These are phyloP conservation scores for Dothideomycetes sp. DNA, from an alignment of 2,329 filamentous ascomycete genomes.

Conservation along the genomic window DNA sequence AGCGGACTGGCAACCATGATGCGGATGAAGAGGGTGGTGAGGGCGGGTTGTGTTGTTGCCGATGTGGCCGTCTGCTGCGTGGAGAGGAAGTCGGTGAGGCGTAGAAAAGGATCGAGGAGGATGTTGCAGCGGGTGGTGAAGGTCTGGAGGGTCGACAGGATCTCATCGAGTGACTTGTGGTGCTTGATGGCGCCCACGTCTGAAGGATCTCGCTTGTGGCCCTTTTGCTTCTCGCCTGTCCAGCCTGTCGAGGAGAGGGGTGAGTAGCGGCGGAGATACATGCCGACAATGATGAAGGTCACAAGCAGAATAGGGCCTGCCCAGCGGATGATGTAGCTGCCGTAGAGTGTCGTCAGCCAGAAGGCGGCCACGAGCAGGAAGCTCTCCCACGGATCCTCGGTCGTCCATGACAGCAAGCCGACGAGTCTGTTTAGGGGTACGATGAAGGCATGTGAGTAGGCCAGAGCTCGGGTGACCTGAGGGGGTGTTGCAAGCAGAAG, in stretches of 20 bases:
- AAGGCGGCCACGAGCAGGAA: slow-evolving; percentile 78
- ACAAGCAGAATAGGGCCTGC: slow-evolving; percentile 79
- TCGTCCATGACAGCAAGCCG: slow-evolving; percentile 87
- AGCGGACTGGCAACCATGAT: slow-evolving; percentile 79
- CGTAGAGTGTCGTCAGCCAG: slow-evolving; percentile 80
- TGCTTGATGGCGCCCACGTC: slow-evolving; percentile 53
- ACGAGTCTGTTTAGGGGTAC: slow-evolving; percentile 76
- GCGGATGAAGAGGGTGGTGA: slow-evolving; percentile 81
- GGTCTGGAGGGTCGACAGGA: slow-evolving; percentile 82
- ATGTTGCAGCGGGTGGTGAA: slow-evolving; percentile 90
- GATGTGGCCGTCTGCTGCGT: slow-evolving; percentile 81
- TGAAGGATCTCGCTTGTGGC: slow-evolving; percentile 38
- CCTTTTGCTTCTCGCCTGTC: slow-evolving; percentile 49
- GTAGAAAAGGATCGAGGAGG: slow-evolving; percentile 75
- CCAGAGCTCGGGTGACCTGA: slow-evolving; percentile 83
- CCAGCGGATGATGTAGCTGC: slow-evolving; percentile 68
- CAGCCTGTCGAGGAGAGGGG: slow-evolving; percentile 79
- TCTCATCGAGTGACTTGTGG: slow-evolving; percentile 93
- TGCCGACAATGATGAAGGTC: slow-evolving; percentile 68
- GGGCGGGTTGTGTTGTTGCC: slow-evolving; percentile 78
- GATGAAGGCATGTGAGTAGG: slow-evolving; percentile 91
- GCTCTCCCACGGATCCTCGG: slow-evolving; percentile 90
- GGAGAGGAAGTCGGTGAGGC: slow-evolving; percentile 80
- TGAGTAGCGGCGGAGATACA: slow-evolving; percentile 86
- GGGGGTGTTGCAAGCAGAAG: slow-evolving; percentile 86